Conservation (phyloP, 768 basidiomycete genomes). For the Chiua virens region DNA sequence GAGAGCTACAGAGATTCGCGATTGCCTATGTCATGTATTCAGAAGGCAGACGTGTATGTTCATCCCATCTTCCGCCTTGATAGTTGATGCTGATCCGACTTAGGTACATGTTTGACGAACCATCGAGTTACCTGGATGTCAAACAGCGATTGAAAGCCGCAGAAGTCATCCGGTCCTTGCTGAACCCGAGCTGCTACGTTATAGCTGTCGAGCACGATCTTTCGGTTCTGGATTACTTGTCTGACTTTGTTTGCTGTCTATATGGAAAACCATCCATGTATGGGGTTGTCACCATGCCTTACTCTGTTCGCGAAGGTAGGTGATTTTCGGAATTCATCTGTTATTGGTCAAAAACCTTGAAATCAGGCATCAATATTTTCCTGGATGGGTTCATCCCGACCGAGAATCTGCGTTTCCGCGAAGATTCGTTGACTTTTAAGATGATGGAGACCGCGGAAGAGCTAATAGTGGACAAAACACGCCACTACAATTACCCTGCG, state of each 20-base stretch:
- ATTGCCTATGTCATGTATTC: constrained; percentile 97
- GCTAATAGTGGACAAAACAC: constrained; percentile 78
- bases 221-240: constrained; percentile 96
- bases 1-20: constrained; percentile 96
- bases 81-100: constrained; percentile 3
- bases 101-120: constrained; percentile 99
- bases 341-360: background rate
- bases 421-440: constrained; percentile 94
- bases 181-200: constrained; percentile 84
- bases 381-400: constrained; percentile 98
- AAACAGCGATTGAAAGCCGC: constrained; percentile 94
- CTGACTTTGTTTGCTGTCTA: constrained; percentile 96
- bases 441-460: constrained; percentile 98
- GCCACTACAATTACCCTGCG: constrained; percentile 86
- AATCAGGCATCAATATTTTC: constrained; percentile 96
- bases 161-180: constrained; percentile 87
- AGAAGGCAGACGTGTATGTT: constrained; percentile 90
- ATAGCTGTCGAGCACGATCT: constrained; percentile 99
- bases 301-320: constrained; percentile 93
- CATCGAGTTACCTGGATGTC: constrained; percentile 96
- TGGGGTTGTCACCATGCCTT: constrained; percentile 99
- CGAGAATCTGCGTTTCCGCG: constrained; percentile 96
- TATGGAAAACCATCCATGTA: constrained; percentile 98
- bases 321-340: background rate
- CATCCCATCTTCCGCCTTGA: background rate